phyloP scores from a whole-genome alignment of 768 basidiomycete species.

The Phlegmacium glaucopus region DNA sequence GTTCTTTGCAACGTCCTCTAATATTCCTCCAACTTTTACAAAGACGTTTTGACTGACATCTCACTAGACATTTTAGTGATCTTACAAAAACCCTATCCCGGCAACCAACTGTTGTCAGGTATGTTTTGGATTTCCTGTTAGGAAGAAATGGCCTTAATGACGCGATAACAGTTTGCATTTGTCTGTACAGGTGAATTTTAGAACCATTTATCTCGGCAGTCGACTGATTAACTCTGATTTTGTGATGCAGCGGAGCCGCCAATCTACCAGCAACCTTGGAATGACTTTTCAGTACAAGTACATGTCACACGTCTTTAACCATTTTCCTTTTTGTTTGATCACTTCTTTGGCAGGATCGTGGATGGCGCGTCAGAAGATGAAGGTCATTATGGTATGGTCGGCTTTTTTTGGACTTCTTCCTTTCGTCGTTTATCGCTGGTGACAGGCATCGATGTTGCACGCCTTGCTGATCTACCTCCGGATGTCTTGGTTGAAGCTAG shows the following conservation, averaged over 20 bases:
- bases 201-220: neutral
- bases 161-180: slow-evolving; percentile 65
- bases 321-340: neutral
- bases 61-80: slow-evolving; percentile 72
- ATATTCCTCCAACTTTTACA: slow-evolving; percentile 3
- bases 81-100: slow-evolving; percentile 71
- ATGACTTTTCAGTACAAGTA: slow-evolving; percentile 81
- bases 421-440: neutral
- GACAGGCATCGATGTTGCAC: slow-evolving; percentile 84
- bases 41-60: neutral
- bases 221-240: neutral
- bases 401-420: neutral
- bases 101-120: slow-evolving; percentile 83
- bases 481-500: slow-evolving; percentile 64
- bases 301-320: neutral
- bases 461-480: slow-evolving; percentile 78
- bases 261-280: slow-evolving; percentile 56
- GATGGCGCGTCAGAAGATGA: slow-evolving; percentile 63
- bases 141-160: neutral
- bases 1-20: slow-evolving; percentile 81
- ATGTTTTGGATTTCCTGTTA: slow-evolving; percentile 19
- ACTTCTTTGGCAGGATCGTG: slow-evolving; percentile 48
- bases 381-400: slow-evolving; percentile 66
- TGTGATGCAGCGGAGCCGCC: slow-evolving; percentile 46
- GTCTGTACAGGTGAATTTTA: slow-evolving; percentile 59